A percentile compares a stretch with the other conserved stretches of the same genome.
These are phyloP conservation scores for Fusarium sambucinum DNA, from an alignment of 2,329 filamentous ascomycete species.

Conservation along the genomic window DNA sequence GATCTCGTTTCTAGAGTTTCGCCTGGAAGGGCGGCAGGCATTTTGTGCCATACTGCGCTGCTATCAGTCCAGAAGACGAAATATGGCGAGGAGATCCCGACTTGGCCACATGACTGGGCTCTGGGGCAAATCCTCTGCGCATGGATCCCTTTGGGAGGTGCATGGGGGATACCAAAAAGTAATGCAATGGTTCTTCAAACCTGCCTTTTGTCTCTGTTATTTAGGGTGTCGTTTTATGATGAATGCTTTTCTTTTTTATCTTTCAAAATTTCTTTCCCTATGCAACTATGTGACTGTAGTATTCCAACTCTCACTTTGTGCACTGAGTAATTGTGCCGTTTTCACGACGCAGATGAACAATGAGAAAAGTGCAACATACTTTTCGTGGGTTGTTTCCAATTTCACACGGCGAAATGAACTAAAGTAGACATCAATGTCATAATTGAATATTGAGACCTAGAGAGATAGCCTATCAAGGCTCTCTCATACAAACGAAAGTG, in stretches of 20 bases:
- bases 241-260: constrained; percentile 46
- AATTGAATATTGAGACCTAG: constrained; percentile 25
- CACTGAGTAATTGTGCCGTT: not conserved
- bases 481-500: constrained; percentile 43
- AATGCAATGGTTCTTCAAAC: constrained; percentile 55
- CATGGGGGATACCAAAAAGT: constrained; percentile 57
- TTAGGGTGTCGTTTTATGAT: constrained; percentile 55
- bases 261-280: constrained; percentile 10
- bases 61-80: constrained; percentile 49
- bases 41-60: constrained; percentile 24
- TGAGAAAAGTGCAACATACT: not conserved
- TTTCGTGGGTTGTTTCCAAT: no score
- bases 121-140: constrained; percentile 54
- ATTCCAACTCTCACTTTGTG: not conserved
- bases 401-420: not conserved
- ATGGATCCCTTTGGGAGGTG: constrained; percentile 52
- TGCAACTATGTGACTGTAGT: not conserved
- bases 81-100: constrained; percentile 48
- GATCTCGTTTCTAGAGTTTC: constrained; percentile 57
- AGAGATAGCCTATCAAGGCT: constrained; percentile 16
- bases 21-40: constrained; percentile 42
- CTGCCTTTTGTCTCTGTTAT: constrained; percentile 54
- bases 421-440: constrained; percentile 26
- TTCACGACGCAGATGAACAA: not conserved
- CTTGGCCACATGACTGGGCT: constrained; percentile 55